Evolutionary conservation across 2,329 filamentous ascomycete genomes (phyloP).

Genomic region (Ambrosiella beaveri): DNA sequence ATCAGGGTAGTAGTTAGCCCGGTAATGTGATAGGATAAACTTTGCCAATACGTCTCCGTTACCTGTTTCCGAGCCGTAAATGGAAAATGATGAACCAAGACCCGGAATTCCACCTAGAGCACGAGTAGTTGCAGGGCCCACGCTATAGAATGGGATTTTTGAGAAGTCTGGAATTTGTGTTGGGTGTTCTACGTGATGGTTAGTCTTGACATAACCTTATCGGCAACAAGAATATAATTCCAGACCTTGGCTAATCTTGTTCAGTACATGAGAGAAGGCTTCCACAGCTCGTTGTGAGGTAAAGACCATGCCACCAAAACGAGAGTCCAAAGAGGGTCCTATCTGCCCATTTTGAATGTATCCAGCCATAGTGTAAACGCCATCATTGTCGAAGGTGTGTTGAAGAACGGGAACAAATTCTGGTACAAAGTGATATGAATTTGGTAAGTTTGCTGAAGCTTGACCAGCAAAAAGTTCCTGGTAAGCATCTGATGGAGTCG

Average conservation of each 20-base stretch:
- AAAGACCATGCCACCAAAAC: conserved; percentile 68
- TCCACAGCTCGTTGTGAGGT: conserved; percentile 74
- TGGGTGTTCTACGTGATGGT: neutral
- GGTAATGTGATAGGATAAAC: conserved; percentile 68
- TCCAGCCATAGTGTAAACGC: conserved; percentile 34
- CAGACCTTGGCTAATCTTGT: conserved; percentile 6
- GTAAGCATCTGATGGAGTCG: conserved; percentile 53
- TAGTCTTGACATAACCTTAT: neutral
- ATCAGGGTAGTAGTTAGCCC: conserved; percentile 28
- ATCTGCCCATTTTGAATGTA: conserved; percentile 31
- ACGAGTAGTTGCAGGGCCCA: conserved; percentile 64
- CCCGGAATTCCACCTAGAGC: conserved; percentile 32
- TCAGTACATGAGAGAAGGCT: conserved; percentile 48
- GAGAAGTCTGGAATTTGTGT: conserved; percentile 16
- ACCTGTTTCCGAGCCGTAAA: conserved; percentile 68
- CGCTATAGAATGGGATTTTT: conserved; percentile 52
- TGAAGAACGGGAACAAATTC: conserved; percentile 61
- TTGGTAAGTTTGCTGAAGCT: conserved; percentile 16
- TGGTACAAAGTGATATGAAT: conserved; percentile 33
- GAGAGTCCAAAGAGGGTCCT: conserved; percentile 15
- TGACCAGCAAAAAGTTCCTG: conserved; percentile 42
- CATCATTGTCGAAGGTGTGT: conserved; percentile 46
- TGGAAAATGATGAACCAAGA: conserved; percentile 28
- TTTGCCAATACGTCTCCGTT: conserved; percentile 65
- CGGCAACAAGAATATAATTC: neutral